Conservation (phyloP, 306 rosid species). For the Sindora glabra region DNA sequence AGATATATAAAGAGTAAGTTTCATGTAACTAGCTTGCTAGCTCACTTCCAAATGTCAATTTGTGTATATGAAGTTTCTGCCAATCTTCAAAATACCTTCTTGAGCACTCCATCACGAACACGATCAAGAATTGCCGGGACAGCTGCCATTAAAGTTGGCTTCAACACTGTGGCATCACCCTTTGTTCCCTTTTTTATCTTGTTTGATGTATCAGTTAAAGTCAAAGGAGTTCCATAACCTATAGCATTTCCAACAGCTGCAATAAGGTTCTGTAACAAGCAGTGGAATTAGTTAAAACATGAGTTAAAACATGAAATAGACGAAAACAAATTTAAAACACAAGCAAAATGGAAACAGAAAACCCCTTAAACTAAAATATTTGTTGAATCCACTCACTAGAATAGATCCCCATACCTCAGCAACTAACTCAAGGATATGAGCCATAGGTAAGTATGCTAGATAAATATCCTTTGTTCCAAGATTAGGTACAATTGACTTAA, state of each 20-base stretch:
- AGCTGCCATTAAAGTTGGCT: conserved; percentile 88
- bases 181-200: conserved; percentile 79
- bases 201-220: conserved; percentile 92
- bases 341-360: neutral
- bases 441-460: too few relatives aligned
- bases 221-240: conserved; percentile 93
- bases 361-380: conserved; percentile 10
- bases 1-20: neutral
- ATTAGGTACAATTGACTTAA: too few relatives aligned
- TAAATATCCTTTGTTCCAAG: too few relatives aligned
- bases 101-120: conserved; percentile 86
- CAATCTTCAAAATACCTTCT: conserved; percentile 56
- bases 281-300: conserved; percentile 25
- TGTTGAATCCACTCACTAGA: conserved; percentile 5
- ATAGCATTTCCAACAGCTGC: conserved; percentile 82
- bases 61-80: conserved; percentile 5
- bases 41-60: neutral
- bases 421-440: too few relatives aligned
- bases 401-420: conserved; percentile 19
- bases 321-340: neutral
- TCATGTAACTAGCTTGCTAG: neutral
- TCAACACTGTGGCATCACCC: conserved; percentile 71
- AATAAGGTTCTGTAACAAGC: conserved; percentile 51
- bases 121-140: conserved; percentile 99
- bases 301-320: conserved; percentile 19